A percentile compares a stretch with the other conserved stretches of the same genome.
Conservation (phyloP, 148 eudicot species). For the Fallopia convolvulus region DNA sequence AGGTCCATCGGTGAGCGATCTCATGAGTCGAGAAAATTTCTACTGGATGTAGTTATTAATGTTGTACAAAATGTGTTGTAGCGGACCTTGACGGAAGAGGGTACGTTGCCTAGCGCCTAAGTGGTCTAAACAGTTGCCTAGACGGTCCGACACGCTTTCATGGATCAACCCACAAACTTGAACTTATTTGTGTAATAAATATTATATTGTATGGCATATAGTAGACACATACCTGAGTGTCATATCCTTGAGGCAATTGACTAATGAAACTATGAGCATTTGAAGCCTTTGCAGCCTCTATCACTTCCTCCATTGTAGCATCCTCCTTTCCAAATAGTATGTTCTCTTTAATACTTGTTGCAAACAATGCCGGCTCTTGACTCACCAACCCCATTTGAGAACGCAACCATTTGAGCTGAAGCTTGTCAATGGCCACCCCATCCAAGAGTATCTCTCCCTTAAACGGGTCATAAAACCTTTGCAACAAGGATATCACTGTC, state of each 20-base stretch:
- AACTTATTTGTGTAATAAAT: no score
- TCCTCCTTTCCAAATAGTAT: conserved; percentile 37
- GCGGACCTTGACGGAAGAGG: no score
- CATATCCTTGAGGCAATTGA: conserved; percentile 31
- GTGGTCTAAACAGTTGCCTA: no score
- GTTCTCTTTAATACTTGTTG: conserved; percentile 28
- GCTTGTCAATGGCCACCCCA: conserved; percentile 25
- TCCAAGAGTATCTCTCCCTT: conserved; percentile 28
- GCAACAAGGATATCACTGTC: conserved; percentile 26
- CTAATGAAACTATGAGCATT: conserved; percentile 36
- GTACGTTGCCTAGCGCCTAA: no score
- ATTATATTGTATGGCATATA: no score
- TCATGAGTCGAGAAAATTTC: no score
- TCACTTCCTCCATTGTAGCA: conserved; percentile 28
- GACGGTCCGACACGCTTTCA: no score
- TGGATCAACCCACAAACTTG: no score
- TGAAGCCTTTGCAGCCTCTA: conserved; percentile 29
- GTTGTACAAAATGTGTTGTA: no score
- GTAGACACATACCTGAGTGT: conserved; percentile 28
- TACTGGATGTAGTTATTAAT: no score
- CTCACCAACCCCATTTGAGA: conserved; percentile 38
- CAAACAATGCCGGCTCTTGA: conserved; percentile 36
- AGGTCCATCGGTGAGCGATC: no score
- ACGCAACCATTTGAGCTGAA: conserved; percentile 35
- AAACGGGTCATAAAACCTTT: conserved; percentile 33